phyloP scores from a whole-genome alignment of 177 flowering plant species.

The Tripterygium wilfordii region DNA sequence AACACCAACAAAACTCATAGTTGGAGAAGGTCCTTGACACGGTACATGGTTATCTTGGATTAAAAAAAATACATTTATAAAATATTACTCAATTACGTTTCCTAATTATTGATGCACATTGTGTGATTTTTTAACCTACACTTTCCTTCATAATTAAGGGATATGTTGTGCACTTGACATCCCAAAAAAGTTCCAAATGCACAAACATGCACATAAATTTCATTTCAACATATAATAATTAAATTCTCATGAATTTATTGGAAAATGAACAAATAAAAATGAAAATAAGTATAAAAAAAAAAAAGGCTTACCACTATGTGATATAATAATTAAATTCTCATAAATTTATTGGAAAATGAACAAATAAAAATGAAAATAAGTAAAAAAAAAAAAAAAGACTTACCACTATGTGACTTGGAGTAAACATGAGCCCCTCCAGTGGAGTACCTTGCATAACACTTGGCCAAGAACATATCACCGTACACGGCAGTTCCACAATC shows the following conservation, averaged over 20 bases:
- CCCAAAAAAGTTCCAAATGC: no score
- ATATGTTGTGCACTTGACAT: no score
- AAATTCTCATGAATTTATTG: background rate
- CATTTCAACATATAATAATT: background rate
- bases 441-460: conserved; percentile 78
- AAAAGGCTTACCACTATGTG: conserved; percentile 24
- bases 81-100: no score
- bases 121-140: no score
- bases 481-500: conserved; percentile 50
- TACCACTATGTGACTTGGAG: conserved; percentile 26
- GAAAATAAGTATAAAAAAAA: background rate
- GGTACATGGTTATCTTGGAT: no score
- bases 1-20: no score
- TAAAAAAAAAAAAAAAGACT: background rate
- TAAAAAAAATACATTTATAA: background rate
- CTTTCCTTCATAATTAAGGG: no score
- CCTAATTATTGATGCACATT: no score
- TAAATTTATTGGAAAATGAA: background rate
- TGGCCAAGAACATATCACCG: conserved; percentile 79
- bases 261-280: background rate
- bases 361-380: background rate
- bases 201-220: no score
- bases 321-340: background rate
- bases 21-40: no score
- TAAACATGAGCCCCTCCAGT: conserved; percentile 27